These are phyloP conservation scores for Rhodotorula sp. DNA, from an alignment of 1,284 basidiomycete species.

Conservation along the genomic window DNA sequence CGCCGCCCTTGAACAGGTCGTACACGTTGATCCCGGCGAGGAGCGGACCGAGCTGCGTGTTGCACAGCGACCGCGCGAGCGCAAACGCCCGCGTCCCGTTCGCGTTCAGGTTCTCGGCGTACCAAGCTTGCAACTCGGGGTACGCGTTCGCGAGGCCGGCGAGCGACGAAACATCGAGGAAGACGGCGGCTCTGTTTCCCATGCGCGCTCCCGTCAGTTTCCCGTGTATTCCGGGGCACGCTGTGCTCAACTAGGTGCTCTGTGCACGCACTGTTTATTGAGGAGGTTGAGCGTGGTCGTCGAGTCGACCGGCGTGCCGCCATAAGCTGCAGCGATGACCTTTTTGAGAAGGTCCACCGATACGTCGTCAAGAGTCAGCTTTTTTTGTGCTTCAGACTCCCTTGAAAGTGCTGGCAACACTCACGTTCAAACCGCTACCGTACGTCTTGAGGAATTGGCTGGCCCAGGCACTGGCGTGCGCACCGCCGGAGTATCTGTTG, in stretches of 20 bases:
- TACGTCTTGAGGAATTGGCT: not conserved
- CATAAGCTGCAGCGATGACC: slow-evolving; percentile 9
- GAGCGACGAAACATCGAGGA: slow-evolving; percentile 5
- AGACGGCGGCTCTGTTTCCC: not conserved
- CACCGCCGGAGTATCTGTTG: slow-evolving; percentile 9
- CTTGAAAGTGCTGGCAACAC: not conserved
- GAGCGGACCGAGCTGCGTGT: not conserved
- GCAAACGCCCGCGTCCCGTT: slow-evolving; percentile 1
- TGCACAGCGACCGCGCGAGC: slow-evolving; percentile 1
- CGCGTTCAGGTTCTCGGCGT: not conserved
- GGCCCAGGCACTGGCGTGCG: slow-evolving; percentile 5
- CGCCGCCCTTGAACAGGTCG: slow-evolving; percentile 5
- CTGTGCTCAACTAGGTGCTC: rapidly evolving
- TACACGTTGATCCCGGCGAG: not conserved
- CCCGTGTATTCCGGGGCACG: no score
- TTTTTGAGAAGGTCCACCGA: not conserved
- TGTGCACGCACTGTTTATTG: not conserved
- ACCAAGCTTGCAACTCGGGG: not conserved
- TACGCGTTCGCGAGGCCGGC: slow-evolving; percentile 16
- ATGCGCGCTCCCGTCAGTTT: not conserved
- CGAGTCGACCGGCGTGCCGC: slow-evolving; percentile 9
- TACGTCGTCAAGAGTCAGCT: not conserved
- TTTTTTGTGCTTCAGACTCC: not conserved
- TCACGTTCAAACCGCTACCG: slow-evolving; percentile 1
- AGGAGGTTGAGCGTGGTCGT: slow-evolving; percentile 2